phyloP scores from a whole-genome alignment of 83 land plant species.

The Picea abies region DNA sequence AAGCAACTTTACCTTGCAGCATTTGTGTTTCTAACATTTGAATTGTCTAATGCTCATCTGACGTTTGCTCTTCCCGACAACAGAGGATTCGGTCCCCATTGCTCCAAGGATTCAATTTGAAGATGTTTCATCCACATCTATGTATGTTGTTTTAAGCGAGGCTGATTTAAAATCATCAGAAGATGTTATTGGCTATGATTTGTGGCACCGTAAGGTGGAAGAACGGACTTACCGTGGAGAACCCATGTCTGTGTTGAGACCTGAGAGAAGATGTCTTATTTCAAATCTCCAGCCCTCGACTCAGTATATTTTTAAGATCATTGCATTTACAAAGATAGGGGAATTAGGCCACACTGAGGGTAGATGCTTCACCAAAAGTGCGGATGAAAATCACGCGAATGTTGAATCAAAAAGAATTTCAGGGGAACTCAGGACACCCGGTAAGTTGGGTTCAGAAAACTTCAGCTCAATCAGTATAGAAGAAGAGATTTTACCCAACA shows the following conservation, averaged over 20 bases:
- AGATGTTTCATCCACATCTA: constrained; percentile 49
- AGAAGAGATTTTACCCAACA: background rate
- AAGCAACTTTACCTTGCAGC: constrained; percentile 22
- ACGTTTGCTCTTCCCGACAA: background rate
- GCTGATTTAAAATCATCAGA: constrained; percentile 19
- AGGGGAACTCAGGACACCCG: constrained; percentile 9
- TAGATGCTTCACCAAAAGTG: constrained; percentile 36
- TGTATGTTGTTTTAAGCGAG: constrained; percentile 33
- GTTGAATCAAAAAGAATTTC: constrained; percentile 2
- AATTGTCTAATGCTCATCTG: background rate
- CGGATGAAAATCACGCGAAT: constrained; percentile 10
- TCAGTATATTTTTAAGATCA: constrained; percentile 59
- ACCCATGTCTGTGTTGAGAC: constrained; percentile 38
- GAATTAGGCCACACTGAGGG: constrained; percentile 45
- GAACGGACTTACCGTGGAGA: constrained; percentile 30
- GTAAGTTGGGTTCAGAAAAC: constrained; percentile 11
- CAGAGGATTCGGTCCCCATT: constrained; percentile 12
- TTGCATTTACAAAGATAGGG: constrained; percentile 26
- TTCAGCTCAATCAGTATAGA: constrained; percentile 8
- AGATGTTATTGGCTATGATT: constrained; percentile 28
- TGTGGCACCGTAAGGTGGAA: constrained; percentile 69
- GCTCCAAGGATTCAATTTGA: constrained; percentile 34
- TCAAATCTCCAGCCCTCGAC: constrained; percentile 52
- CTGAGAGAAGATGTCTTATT: constrained; percentile 35
- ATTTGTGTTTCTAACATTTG: background rate